Conservation (phyloP, 257 asterid genomes). For the Fraxinus cuspidata region DNA sequence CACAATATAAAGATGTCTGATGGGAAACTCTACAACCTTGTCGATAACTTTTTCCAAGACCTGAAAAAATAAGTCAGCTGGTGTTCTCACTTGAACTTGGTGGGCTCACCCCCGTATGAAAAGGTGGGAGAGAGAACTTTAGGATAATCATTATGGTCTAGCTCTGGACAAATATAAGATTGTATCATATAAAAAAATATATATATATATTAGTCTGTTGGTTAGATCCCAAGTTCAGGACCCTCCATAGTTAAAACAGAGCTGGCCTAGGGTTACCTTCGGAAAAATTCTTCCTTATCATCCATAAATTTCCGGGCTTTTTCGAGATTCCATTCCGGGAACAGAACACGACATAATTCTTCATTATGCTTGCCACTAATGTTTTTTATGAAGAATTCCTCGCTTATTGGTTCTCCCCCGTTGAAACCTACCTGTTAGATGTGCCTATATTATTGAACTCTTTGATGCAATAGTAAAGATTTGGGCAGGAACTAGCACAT, state of each 20-base stretch:
- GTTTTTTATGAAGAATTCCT: slow-evolving; percentile 62
- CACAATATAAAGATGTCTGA: background rate
- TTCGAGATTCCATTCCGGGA: slow-evolving; percentile 73
- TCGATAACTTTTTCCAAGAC: background rate
- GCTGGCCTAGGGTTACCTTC: slow-evolving; percentile 46
- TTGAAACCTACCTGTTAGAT: slow-evolving; percentile 63
- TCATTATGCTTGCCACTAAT: slow-evolving; percentile 81
- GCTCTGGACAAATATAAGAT: background rate
- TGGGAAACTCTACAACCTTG: background rate
- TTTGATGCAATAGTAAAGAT: background rate
- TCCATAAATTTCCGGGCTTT: slow-evolving; percentile 56
- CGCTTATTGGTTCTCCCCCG: slow-evolving; percentile 70
- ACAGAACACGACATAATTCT: slow-evolving; percentile 58
- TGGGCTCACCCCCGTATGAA: background rate
- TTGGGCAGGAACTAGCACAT: background rate
- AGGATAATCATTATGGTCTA: background rate
- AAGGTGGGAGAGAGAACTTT: background rate
- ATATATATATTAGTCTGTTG: background rate
- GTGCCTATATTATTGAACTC: background rate
- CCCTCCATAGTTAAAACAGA: background rate
- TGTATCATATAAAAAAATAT: background rate
- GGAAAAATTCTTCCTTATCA: slow-evolving; percentile 77
- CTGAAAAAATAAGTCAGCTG: background rate
- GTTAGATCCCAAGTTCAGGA: background rate
- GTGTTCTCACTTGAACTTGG: background rate